Evolutionary conservation across 495 filamentous ascomycete genomes (phyloP).

Genomic region (Clohesyomyces aquaticus): DNA sequence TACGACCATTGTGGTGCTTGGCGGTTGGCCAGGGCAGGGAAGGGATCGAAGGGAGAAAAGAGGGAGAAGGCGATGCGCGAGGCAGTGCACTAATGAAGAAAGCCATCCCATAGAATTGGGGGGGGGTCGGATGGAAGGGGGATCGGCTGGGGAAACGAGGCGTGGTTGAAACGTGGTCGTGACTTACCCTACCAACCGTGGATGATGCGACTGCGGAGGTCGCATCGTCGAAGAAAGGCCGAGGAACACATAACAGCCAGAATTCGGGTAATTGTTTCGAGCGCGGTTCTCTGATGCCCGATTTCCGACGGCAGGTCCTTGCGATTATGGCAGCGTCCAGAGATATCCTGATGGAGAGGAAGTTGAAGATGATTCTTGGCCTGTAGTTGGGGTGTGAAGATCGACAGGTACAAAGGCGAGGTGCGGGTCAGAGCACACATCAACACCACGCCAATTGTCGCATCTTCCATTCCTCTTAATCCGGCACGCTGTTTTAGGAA

Average conservation of each 20-base stretch:
- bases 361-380: neutral
- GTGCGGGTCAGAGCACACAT: neutral
- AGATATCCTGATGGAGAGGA: no score
- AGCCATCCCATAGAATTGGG: neutral
- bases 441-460: neutral
- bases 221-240: neutral
- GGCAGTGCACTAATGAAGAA: neutral
- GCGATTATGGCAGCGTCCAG: no score
- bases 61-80: neutral
- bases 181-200: neutral
- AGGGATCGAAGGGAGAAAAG: neutral
- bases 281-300: neutral
- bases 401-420: neutral
- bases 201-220: slow-evolving; percentile 8
- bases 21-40: neutral
- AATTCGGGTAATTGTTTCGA: neutral
- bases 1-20: neutral
- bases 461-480: neutral
- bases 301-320: neutral
- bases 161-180: slow-evolving; percentile 1
- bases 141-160: neutral
- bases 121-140: neutral
- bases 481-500: neutral
- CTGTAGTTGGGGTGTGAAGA: neutral
- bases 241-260: neutral